Percentiles rank a stretch among this genome's conserved stretches.
phyloP scores from a whole-genome alignment of 176 grass and related monocot genomes.

The Avena insularis region DNA sequence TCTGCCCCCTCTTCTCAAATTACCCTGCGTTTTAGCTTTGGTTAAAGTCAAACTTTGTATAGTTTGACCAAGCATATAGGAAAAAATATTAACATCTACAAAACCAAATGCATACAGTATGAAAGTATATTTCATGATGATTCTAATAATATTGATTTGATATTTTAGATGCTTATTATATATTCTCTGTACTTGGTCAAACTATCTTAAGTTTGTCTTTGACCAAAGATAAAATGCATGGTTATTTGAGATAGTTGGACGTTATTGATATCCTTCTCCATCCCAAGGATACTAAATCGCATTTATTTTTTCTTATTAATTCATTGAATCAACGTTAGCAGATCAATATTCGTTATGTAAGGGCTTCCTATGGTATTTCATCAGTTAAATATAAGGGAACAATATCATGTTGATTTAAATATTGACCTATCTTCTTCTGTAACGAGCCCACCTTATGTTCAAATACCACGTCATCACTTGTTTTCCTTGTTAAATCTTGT shows the following conservation, averaged over 20 bases:
- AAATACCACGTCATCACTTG: background rate
- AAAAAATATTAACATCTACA: too few species aligned
- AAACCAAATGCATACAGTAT: too few species aligned
- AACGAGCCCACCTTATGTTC: background rate
- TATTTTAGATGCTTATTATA: too few species aligned
- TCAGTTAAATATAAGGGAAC: background rate
- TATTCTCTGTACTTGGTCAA: too few species aligned
- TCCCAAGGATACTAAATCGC: conserved; percentile 2
- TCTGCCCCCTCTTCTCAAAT: background rate
- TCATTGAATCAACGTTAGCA: background rate
- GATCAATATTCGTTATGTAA: conserved; percentile 16
- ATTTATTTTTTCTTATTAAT: conserved; percentile 17
- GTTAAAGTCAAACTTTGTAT: too few species aligned
- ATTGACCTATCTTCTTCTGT: conserved; percentile 1
- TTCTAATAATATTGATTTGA: too few species aligned
- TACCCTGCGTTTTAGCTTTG: too few species aligned
- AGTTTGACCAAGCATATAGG: too few species aligned
- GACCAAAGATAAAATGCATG: too few species aligned
- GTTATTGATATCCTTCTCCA: background rate
- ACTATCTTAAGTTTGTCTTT: too few species aligned
- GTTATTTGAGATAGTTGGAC: background rate
- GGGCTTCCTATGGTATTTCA: background rate
- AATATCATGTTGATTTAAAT: background rate
- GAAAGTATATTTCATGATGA: too few species aligned
- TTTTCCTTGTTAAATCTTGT: conserved; percentile 16